A percentile compares a stretch with the other conserved stretches of the same genome.
These are phyloP conservation scores for Salix brachista DNA, from an alignment of 345 rosid genomes.

Conservation along the genomic window DNA sequence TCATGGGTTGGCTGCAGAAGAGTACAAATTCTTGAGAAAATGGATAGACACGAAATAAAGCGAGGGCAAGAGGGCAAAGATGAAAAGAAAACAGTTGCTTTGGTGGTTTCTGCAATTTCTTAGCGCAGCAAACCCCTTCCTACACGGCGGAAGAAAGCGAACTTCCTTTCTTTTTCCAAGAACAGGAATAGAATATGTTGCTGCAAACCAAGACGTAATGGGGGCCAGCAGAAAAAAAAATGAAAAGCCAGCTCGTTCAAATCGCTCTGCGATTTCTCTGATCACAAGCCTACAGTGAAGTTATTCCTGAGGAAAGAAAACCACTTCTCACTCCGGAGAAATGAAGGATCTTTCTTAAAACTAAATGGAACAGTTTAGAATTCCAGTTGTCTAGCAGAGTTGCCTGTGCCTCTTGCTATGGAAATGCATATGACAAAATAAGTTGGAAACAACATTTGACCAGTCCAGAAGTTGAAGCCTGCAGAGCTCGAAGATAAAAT, in stretches of 20 bases:
- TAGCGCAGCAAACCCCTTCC: background rate
- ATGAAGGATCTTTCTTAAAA: background rate
- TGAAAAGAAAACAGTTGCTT: background rate
- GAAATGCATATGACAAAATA: background rate
- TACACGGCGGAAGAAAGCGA: background rate
- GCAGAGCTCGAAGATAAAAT: background rate
- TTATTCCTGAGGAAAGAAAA: background rate
- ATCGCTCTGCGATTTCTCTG: background rate
- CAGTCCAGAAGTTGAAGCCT: background rate
- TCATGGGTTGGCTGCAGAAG: background rate
- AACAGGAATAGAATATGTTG: background rate
- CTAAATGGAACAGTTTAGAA: background rate
- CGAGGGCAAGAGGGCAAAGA: background rate
- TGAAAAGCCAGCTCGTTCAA: background rate
- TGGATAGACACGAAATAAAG: background rate
- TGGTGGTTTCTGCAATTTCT: background rate
- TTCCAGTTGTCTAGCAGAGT: background rate
- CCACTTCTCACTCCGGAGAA: background rate
- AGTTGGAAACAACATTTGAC: background rate
- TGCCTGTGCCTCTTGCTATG: background rate
- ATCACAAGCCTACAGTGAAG: background rate
- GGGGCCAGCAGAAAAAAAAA: background rate
- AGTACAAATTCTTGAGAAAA: background rate
- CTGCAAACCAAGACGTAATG: background rate
- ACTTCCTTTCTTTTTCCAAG: background rate